Base-by-base conservation (phyloP, 169 alveolate species). In the Eimeria zaria region DNA sequence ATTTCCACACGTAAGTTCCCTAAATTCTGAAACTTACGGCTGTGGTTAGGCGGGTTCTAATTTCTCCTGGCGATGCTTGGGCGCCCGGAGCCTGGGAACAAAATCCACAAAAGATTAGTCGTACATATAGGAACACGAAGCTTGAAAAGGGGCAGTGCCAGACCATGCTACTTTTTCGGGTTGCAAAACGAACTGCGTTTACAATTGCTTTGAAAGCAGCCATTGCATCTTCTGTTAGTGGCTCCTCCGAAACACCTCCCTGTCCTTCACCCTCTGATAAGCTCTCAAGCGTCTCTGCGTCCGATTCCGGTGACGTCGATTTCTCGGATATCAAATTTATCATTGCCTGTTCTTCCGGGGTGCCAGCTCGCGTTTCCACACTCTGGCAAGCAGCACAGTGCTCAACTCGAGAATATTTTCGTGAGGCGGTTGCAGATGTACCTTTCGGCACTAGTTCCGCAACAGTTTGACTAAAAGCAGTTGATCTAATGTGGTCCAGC, bases 311-410 rank as follows among this genome's bases (percentile, higher is more conserved):
- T 48, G 64, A 0, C 6, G 58, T 78, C 89, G 89, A 78, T 24
- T 78, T 44, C 6, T 46, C 89, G 58, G 89, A 78, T 24, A 46
- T 78, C 64, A 78, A 78, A 78, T 83, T 74, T 51, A 83, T 51
- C 91, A 83, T 83, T 83, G 91, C 69, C 18, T 83, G 91, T 16
- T 83, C 91, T 58, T 51, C 74, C 36, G 73, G 39, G 33, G 91
- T 53, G 3, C 74, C 41, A 46, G 67, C 46, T 78, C n/a, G 88
- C 44, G 44, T 78, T 78, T 48, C 88, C 88, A 46, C 27, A 46
- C 36, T 55, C 88, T 78, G 64, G 9, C 20, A 78, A 46, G 64
- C 39, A 78, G 88, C 88, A 78, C 8, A 46, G 39, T 48, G 88
- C 44, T 46, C 48, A 69, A 11, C 48, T 9, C 27, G 53, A 71